Base-by-base conservation (phyloP, 495 filamentous ascomycete genomes). In the Jackrogersella minutella region DNA sequence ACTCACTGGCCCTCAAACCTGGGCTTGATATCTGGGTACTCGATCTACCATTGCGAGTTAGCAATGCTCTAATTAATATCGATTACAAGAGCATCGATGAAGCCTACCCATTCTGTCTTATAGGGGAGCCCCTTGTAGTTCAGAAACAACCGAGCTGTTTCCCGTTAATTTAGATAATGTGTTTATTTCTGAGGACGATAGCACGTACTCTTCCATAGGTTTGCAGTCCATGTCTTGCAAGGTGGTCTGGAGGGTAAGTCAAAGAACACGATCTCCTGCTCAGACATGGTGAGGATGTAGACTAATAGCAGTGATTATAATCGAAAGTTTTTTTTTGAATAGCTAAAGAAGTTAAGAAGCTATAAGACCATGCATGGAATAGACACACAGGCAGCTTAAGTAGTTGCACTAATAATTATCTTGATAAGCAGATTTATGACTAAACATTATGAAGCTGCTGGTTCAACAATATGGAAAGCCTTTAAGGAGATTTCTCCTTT, bases 51-150 rank as follows among this genome's bases (percentile, higher is more conserved):
- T 13, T 24, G 36, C 0, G 2, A 9, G 44, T 62, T 36, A 70
- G 22, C 22, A 33, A 40, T 10, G n/a, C 16, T 39, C 10, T 10
- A 39, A 22, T 30, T 6, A 28, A 37, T n/a, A 21, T n/a, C 10
- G n/a, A 1, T 46, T 10, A 21, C 7, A 0, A 17, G 5, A 31
- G 5, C 3, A 7, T 17, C 14, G 21, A 17, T 11, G n/a, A 30
- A 28, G 22, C 61, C 8, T 54, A 85, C 72, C 86, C 86, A 90
- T 81, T 86, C 78, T 3, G 88, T 91, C 58, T 79, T 77, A 75
- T 88, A 89, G 47, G 83, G 77, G n/a, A 90, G 71, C 5, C 76
- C 75, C 70, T 91, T 90, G 77, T 80, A 86, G 75, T 89, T 88
- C 34, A 91, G 76, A 4, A 75, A 39, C 11, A 90, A 63, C 2